Base-by-base conservation (phyloP, 129 eudicot species). In the Dittrichia graveolens region DNA sequence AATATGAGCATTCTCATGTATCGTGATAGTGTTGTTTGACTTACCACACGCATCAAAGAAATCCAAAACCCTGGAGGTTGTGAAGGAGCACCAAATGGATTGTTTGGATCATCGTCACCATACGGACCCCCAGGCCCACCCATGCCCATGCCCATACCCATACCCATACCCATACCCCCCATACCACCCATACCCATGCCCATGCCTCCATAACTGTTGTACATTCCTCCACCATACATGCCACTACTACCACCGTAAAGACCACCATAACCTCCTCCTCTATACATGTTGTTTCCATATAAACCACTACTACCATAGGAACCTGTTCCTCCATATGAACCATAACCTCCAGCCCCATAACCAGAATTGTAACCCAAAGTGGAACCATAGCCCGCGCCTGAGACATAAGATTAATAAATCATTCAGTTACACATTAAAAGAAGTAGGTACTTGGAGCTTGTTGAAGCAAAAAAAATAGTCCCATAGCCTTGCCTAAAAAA, bases 51-150 rank as follows among this genome's bases (percentile, higher is more conserved):
- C 88, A 94, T 83, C 48, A 94, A 78, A 19, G 98, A 94, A 65
- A 94, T 74, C 98, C 98, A 94, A 77, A 94, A 94, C n/a, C 93
- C 86, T 34, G 98, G 98, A 55, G 98, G 98, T 14, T 87, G 78
- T 71, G 98, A 53, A 16, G 98, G 98, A 47, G 83, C 83, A 44
- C 96, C 91, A 75, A 72, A 89, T 63, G 98, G 98, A 75, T 88
- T 87, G 72, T 94, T 94, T 56, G 98, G 98, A 82, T 94, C 98
- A 64, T 89, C 92, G 34, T 86, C 88, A 14, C 91, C 96, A 77
- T 75, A 82, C 34, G 96, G 98, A 63, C 96, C 96, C 41, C 95
- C 98, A 81, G 88, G 88, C 48, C 96, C 96, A 8, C 88, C 91
- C 81, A 77, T 76, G 18, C 71, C 96, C 96, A 88, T 88, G 1